These are phyloP conservation scores for Globisporangium orthogonon DNA, from an alignment of 352 stramenopile genomes.

Conservation along the genomic window DNA sequence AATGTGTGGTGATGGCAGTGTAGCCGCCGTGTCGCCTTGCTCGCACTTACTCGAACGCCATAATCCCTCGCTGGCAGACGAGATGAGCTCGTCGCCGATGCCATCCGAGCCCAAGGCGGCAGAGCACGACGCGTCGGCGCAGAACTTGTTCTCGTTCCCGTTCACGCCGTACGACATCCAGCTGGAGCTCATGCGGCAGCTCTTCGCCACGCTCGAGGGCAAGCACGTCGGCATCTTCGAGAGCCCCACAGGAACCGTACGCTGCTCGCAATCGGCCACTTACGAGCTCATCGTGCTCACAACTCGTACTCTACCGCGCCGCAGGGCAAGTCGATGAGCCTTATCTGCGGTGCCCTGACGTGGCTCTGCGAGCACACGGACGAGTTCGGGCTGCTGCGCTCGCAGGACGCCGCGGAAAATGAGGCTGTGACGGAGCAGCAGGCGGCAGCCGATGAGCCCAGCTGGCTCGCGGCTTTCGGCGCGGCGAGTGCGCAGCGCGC, in stretches of 20 bases:
- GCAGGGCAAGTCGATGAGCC: slow-evolving; percentile 88
- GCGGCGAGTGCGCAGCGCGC: slow-evolving; percentile 38
- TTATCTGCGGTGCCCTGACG: slow-evolving; percentile 86
- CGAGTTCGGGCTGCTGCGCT: slow-evolving; percentile 47
- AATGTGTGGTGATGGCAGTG: too few relatives aligned
- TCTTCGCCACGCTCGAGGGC: slow-evolving; percentile 77
- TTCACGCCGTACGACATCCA: slow-evolving; percentile 90
- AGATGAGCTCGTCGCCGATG: background rate
- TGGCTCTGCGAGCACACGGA: slow-evolving; percentile 80
- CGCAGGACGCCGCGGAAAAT: background rate
- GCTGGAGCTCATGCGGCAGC: slow-evolving; percentile 80
- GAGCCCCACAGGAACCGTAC: slow-evolving; percentile 87
- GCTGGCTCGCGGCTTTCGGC: slow-evolving; percentile 57
- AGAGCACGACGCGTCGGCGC: slow-evolving; percentile 22
- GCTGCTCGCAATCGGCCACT: background rate
- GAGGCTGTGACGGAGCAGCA: background rate
- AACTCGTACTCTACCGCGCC: background rate
- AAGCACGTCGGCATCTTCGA: slow-evolving; percentile 89
- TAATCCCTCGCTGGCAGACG: too few relatives aligned
- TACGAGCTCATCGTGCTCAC: background rate
- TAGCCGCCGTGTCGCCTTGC: too few relatives aligned
- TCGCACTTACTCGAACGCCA: background rate
- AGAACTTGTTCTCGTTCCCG: slow-evolving; percentile 80
- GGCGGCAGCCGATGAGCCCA: slow-evolving; percentile 25
- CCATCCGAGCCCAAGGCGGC: background rate